These are phyloP conservation scores for Penicillium ucsense DNA, from an alignment of 495 filamentous ascomycete species.

Conservation along the genomic window DNA sequence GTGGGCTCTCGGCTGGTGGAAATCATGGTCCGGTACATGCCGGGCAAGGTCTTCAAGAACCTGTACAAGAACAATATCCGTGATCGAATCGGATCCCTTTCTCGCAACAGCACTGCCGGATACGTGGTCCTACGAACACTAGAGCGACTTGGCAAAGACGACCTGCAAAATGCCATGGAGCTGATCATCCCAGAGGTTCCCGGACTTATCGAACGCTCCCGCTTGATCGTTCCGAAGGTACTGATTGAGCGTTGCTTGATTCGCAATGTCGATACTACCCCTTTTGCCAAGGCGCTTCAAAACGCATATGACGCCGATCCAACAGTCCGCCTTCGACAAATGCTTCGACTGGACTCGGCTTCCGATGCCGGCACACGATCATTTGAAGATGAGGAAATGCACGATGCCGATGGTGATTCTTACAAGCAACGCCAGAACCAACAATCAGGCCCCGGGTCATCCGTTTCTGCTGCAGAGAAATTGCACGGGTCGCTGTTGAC, in stretches of 20 bases:
- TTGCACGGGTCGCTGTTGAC: slow-evolving; percentile 56
- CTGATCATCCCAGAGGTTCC: slow-evolving; percentile 59
- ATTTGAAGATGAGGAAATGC: slow-evolving; percentile 16
- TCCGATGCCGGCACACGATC: slow-evolving; percentile 11
- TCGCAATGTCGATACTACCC: slow-evolving; percentile 51
- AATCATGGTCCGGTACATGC: slow-evolving; percentile 65
- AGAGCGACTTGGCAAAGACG: slow-evolving; percentile 74
- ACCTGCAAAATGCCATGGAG: slow-evolving; percentile 59
- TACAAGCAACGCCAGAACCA: slow-evolving; percentile 20
- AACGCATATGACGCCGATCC: slow-evolving; percentile 47
- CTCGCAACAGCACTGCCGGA: slow-evolving; percentile 80
- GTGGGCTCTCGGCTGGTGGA: slow-evolving; percentile 86
- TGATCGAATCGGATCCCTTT: slow-evolving; percentile 61
- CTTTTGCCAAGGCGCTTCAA: slow-evolving; percentile 51
- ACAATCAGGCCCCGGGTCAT: slow-evolving; percentile 6
- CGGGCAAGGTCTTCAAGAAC: slow-evolving; percentile 81
- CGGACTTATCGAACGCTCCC: slow-evolving; percentile 58
- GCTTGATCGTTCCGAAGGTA: slow-evolving; percentile 67
- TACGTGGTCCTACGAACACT: slow-evolving; percentile 75
- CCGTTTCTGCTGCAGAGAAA: slow-evolving; percentile 33
- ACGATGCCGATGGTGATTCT: slow-evolving; percentile 24
- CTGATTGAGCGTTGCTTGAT: slow-evolving; percentile 73
- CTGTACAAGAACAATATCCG: slow-evolving; percentile 67
- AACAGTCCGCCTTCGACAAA: slow-evolving; percentile 42
- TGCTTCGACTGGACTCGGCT: slow-evolving; percentile 42